Evolutionary conservation across 1,284 basidiomycete species (phyloP).

Genomic region (Cutaneotrichosporon sp.): DNA sequence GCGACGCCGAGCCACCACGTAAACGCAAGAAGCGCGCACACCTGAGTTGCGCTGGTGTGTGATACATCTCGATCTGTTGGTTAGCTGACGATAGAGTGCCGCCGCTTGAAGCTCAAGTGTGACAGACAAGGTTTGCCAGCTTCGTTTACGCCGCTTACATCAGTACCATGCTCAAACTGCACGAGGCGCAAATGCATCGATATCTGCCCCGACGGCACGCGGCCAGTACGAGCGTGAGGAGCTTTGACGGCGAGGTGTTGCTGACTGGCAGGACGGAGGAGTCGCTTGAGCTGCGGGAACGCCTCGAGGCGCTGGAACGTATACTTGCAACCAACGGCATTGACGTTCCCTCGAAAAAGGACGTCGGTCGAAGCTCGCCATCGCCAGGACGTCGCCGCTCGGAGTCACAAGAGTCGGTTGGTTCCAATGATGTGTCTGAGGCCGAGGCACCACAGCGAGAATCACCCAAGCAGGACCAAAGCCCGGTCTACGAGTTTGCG

Average conservation of each 20-base stretch:
- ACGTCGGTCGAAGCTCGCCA: neutral
- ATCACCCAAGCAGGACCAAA: no score
- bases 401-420: neutral
- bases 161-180: conserved; percentile 32
- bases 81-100: conserved; percentile 20
- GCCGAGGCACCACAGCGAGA: no score
- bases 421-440: no score
- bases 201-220: conserved; percentile 30
- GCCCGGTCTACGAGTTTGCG: no score
- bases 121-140: conserved; percentile 15
- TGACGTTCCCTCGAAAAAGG: conserved; percentile 5
- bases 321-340: conserved; percentile 19
- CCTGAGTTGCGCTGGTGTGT: conserved; percentile 8
- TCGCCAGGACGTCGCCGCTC: neutral
- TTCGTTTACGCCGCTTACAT: neutral
- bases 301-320: conserved; percentile 21
- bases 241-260: neutral
- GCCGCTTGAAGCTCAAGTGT: conserved; percentile 28
- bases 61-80: neutral
- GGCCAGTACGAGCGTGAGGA: conserved; percentile 18
- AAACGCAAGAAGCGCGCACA: conserved; percentile 7
- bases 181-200: conserved; percentile 24
- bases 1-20: neutral
- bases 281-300: conserved; percentile 15
- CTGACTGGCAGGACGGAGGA: conserved; percentile 10